Percentiles rank a stretch among this genome's conserved stretches.
phyloP scores from a whole-genome alignment of 352 stramenopile genomes.

The Globisporangium iwayamae region DNA sequence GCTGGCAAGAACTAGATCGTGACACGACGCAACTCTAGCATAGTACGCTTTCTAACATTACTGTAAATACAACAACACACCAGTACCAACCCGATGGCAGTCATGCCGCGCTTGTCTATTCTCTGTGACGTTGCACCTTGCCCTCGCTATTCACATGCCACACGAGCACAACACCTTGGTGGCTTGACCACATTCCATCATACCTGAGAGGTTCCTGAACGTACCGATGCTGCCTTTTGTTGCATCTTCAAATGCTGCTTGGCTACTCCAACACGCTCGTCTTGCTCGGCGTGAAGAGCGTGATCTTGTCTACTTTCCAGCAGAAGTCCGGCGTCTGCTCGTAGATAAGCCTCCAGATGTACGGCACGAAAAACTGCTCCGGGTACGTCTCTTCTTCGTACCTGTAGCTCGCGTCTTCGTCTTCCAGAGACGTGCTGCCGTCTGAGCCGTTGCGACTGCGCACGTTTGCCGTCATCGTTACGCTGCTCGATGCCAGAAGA shows the following conservation, averaged over 20 bases:
- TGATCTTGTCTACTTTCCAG: constrained; percentile 82
- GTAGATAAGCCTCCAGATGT: constrained; percentile 74
- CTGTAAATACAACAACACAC: constrained; percentile 11
- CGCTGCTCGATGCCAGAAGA: constrained; percentile 40
- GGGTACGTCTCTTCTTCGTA: constrained; percentile 73
- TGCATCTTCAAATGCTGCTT: background rate
- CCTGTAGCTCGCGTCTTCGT: constrained; percentile 69
- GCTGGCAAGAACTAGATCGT: constrained; percentile 10
- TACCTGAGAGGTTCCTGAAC: background rate
- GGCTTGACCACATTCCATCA: background rate
- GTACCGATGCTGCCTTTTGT: background rate
- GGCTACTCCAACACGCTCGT: constrained; percentile 17
- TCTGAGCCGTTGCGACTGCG: background rate
- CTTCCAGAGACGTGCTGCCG: constrained; percentile 16
- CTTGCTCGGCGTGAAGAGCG: constrained; percentile 49
- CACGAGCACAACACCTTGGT: background rate
- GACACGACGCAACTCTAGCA: background rate
- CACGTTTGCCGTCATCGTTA: constrained; percentile 21
- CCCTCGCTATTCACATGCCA: background rate
- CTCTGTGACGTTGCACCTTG: background rate
- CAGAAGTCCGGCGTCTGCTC: constrained; percentile 75
- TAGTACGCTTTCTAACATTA: constrained; percentile 3
- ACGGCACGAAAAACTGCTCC: constrained; percentile 77
- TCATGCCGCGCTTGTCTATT: background rate
- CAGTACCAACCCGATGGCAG: too few relatives aligned